Base-by-base conservation (phyloP, 306 rosid genomes). In the Cucurbita moschata region DNA sequence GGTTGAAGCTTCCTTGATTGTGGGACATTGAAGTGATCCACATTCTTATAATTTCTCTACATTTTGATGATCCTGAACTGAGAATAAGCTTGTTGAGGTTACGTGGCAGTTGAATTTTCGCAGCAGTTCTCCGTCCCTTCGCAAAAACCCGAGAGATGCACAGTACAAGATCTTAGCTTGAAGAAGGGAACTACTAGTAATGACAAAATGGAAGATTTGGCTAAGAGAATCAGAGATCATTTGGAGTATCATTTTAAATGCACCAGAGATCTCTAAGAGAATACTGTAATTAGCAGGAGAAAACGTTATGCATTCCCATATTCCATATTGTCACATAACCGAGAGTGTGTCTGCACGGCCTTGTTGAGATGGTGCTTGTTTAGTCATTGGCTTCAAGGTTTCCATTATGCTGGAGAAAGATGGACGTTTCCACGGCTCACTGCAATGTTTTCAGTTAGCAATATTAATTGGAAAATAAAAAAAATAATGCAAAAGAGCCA, bases 401-500 rank as follows among this genome's bases (percentile, higher is more conserved):
- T 95, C 96, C 99, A 95, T 95, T 81, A 95, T 85, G 82, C 76
- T 86, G 8, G 87, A 76, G 75, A 95, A 95, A 19, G 99, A 85
- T 78, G 99, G 99, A 13, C 99, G 96, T 78, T 91, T 91, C 97
- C 97, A 87, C 35, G 96, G 85, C 79, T 95, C 99, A 44, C 99
- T 95, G 96, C 88, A 86, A 78, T 42, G 77, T 67, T 67, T 84
- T 38, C 64, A 40, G 63, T 77, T 63, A 44, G 14, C 39, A 40
- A 40, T 19, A 39, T 10, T 21, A 12, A 23, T 16, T 5, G 76
- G 15, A 26, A 55, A 73, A 73, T 16, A 47, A 38, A 4, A 60
- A 49, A 47, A 18, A 4, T 46, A 49, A 73, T 73, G 13, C 67
- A 7, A 15, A 56, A 57, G 37, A 19, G 53, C 54, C 39, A 12